Percentiles rank a stretch among this genome's conserved stretches.
Evolutionary conservation across 2,329 filamentous ascomycete species (phyloP).

Genomic region (Rhynchosporium agropyri): DNA sequence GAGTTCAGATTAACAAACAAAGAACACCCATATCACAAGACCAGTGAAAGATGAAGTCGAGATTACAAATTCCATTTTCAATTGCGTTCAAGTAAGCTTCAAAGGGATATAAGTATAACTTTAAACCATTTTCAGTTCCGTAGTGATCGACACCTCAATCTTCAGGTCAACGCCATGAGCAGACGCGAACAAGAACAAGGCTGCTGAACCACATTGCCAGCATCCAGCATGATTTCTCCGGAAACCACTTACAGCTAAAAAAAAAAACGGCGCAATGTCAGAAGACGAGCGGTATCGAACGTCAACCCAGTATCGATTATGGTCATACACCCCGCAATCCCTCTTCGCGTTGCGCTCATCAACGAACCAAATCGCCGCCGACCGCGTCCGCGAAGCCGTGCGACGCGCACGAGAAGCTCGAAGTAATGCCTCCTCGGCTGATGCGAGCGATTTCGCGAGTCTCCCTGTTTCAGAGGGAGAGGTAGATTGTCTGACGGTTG

Average conservation of each 20-base stretch:
- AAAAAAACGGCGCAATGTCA: slow-evolving; percentile 29
- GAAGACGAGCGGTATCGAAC: slow-evolving; percentile 91
- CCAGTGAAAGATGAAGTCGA: too few species aligned
- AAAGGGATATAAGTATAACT: too few species aligned
- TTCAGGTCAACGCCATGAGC: slow-evolving; percentile 12
- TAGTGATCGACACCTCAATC: slow-evolving; percentile 10
- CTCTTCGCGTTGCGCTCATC: slow-evolving; percentile 72
- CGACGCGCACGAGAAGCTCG: slow-evolving; percentile 49
- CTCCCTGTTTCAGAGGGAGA: slow-evolving; percentile 45
- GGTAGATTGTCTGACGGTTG: slow-evolving; percentile 78
- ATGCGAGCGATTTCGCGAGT: slow-evolving; percentile 37
- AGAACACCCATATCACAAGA: too few species aligned
- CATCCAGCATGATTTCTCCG: neutral
- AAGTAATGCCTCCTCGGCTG: slow-evolving; percentile 38
- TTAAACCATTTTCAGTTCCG: neutral
- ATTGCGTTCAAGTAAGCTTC: neutral
- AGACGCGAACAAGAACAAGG: slow-evolving; percentile 5
- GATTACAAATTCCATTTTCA: too few species aligned
- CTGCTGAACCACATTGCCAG: neutral
- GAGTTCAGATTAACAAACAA: too few species aligned
- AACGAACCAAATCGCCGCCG: slow-evolving; percentile 78
- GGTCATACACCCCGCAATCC: slow-evolving; percentile 82
- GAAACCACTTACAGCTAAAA: neutral
- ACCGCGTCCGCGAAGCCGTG: slow-evolving; percentile 64
- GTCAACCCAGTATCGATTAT: slow-evolving; percentile 87